phyloP scores from a whole-genome alignment of 1,284 basidiomycete genomes.

The Ganoderma lingzhi region DNA sequence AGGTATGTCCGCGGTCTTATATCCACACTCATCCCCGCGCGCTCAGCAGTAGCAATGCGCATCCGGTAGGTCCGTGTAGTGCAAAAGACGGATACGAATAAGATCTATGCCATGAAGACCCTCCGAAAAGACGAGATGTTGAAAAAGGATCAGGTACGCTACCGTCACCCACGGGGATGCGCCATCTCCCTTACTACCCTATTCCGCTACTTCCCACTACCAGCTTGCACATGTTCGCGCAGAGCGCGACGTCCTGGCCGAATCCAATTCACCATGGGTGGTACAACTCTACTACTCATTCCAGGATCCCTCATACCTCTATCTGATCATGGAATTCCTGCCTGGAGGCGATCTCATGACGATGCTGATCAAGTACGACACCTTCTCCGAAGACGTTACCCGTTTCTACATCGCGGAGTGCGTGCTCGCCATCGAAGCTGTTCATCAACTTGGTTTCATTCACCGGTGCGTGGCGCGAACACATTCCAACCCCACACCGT shows the following conservation, averaged over 20 bases:
- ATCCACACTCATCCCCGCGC: not conserved
- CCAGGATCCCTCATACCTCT: conserved; percentile 95
- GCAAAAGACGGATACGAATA: conserved; percentile 96
- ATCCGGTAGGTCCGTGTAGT: conserved; percentile 84
- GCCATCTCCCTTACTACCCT: conserved; percentile 20
- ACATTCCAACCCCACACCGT: conserved; percentile 11
- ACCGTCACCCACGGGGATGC: conserved; percentile 16
- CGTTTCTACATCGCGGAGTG: conserved; percentile 99
- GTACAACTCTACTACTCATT: conserved; percentile 99
- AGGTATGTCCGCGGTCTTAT: conserved; percentile 57
- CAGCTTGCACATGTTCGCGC: conserved; percentile 97
- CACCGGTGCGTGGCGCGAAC: conserved; percentile 76
- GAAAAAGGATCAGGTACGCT: conserved; percentile 93
- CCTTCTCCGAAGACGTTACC: conserved; percentile 98
- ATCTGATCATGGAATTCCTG: conserved; percentile 99
- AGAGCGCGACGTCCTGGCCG: conserved; percentile 97
- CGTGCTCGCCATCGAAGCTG: conserved; percentile 96
- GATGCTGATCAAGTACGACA: conserved; percentile 99
- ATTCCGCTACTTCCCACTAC: not conserved
- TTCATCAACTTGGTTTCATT: conserved; percentile 99
- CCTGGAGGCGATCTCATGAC: conserved; percentile 98
- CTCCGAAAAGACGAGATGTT: conserved; percentile 99
- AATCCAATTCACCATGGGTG: conserved; percentile 98
- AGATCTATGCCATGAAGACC: conserved; percentile 99
- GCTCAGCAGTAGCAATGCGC: conserved; percentile 23